phyloP scores from a whole-genome alignment of 2,329 filamentous ascomycete species.

The Paecilomyces sp. region DNA sequence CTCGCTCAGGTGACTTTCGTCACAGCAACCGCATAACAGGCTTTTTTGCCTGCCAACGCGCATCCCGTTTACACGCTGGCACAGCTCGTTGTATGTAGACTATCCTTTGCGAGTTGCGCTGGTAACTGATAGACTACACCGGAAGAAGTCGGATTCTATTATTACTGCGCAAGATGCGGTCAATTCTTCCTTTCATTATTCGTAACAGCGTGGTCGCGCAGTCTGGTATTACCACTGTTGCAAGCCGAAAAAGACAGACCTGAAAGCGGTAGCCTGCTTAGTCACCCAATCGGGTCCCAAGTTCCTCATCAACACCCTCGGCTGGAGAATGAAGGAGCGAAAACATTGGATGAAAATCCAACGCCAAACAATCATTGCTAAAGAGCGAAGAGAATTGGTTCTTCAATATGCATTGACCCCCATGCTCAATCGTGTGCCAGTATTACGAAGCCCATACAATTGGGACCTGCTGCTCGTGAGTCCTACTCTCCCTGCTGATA shows the following conservation, averaged over 20 bases:
- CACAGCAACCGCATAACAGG: constrained; percentile 18
- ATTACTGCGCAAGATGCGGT: neutral
- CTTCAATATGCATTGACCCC: neutral
- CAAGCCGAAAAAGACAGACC: neutral
- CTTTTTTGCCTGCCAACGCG: neutral
- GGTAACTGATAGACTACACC: neutral
- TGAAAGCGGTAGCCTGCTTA: neutral
- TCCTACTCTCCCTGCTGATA: neutral
- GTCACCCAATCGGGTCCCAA: neutral
- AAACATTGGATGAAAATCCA: neutral
- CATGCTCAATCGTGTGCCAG: neutral
- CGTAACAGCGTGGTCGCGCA: neutral
- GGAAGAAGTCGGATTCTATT: neutral
- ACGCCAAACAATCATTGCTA: neutral
- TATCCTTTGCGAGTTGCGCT: neutral
- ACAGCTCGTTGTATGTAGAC: neutral
- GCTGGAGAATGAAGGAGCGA: neutral
- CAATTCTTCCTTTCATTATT: neutral
- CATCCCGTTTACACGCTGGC: neutral
- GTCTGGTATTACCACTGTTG: neutral
- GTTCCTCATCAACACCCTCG: neutral
- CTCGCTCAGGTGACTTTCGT: constrained; percentile 29
- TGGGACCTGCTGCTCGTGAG: neutral
- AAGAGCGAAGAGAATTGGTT: neutral
- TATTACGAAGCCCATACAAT: neutral